These are phyloP conservation scores for Brasenia schreberi DNA, from an alignment of 164 flowering plant species.

Conservation along the genomic window DNA sequence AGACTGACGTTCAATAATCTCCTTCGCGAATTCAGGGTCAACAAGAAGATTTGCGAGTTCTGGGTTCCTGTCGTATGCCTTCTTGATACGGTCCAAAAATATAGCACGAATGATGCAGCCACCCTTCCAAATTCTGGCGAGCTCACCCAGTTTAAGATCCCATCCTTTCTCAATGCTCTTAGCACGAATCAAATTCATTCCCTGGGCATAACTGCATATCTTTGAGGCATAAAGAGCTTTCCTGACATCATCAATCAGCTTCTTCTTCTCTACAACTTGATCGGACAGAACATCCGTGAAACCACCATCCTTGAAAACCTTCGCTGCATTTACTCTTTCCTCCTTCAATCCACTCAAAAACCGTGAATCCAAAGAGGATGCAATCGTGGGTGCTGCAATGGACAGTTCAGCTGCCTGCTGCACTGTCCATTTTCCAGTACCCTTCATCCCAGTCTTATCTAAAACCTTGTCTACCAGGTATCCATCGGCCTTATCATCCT, in stretches of 20 bases:
- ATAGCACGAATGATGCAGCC: conserved; percentile 62
- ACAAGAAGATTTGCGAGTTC: conserved; percentile 51
- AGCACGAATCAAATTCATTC: conserved; percentile 64
- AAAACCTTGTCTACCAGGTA: conserved; percentile 58
- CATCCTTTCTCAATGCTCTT: conserved; percentile 62
- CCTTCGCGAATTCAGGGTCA: conserved; percentile 63
- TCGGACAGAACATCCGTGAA: conserved; percentile 22
- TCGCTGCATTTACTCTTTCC: conserved; percentile 55
- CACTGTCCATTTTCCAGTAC: conserved; percentile 71
- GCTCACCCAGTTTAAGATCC: conserved; percentile 49
- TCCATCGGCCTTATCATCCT: conserved; percentile 57
- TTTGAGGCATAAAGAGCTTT: conserved; percentile 59
- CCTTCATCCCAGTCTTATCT: conserved; percentile 70
- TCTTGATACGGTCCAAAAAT: conserved; percentile 55
- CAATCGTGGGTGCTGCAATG: conserved; percentile 61
- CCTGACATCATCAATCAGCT: conserved; percentile 54
- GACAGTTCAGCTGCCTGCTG: conserved; percentile 77
- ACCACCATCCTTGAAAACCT: conserved; percentile 37
- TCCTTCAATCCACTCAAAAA: conserved; percentile 65
- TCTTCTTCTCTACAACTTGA: conserved; percentile 39
- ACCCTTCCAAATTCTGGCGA: conserved; percentile 70
- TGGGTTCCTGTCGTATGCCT: conserved; percentile 57
- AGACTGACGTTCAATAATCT: conserved; percentile 49
- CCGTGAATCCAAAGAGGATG: conserved; percentile 50
- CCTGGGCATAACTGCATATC: conserved; percentile 70